Percentiles rank a stretch among this genome's conserved stretches.
phyloP scores from a whole-genome alignment of 2,329 filamentous ascomycete genomes.

The Fusarium ambrosium region DNA sequence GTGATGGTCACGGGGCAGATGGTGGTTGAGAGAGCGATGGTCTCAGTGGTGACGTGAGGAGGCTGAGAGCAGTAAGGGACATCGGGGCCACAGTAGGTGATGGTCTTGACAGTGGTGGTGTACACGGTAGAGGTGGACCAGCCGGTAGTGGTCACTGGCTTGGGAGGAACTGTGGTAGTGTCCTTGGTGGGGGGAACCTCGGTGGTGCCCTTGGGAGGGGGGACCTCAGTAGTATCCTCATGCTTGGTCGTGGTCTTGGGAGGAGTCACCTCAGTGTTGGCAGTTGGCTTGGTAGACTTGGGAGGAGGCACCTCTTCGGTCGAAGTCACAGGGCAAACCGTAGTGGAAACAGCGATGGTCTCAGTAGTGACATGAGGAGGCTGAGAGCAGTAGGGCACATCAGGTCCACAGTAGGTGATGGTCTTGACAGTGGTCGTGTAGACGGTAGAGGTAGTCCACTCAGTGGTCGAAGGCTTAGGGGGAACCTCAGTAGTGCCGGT shows the following conservation, averaged over 20 bases:
- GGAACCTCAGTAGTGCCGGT: conserved; percentile 4
- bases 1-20: conserved; percentile 39
- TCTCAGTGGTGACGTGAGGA: conserved; percentile 31
- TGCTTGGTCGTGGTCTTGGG: conserved; percentile 24
- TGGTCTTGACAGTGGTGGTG: conserved; percentile 31
- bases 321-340: conserved; percentile 17
- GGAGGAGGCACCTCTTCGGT: conserved; percentile 7
- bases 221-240: conserved; percentile 12
- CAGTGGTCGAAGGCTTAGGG: neutral
- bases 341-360: conserved; percentile 19
- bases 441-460: conserved; percentile 16
- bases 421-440: conserved; percentile 18
- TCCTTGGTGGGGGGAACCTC: conserved; percentile 9
- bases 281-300: conserved; percentile 19
- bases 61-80: conserved; percentile 18
- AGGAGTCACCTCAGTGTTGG: conserved; percentile 25
- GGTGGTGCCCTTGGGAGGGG: conserved; percentile 11
- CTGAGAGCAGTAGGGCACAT: conserved; percentile 8
- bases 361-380: conserved; percentile 16
- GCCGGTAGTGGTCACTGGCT: neutral
- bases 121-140: conserved; percentile 35
- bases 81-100: conserved; percentile 30
- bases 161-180: neutral
- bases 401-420: conserved; percentile 13
- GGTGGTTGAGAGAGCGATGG: conserved; percentile 21